Base-by-base conservation (phyloP, 257 asterid genomes). In the Echium plantagineum region DNA sequence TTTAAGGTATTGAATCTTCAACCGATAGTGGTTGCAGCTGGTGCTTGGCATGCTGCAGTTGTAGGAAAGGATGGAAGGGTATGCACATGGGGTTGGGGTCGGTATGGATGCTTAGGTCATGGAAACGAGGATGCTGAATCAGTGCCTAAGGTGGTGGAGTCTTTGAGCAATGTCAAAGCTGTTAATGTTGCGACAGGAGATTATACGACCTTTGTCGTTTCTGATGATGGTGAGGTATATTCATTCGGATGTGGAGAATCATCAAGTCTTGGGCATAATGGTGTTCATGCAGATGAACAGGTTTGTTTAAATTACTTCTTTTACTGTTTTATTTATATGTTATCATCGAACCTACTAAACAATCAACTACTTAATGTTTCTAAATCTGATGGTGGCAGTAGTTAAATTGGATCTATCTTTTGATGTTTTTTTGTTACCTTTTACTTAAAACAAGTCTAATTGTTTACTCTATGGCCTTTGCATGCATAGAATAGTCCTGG, bases 71-170 rank as follows among this genome's bases (percentile, higher is more conserved):
- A 94, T 52, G 99, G 99, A 52, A 71, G 97, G 59, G 99, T 94
- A 3, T 94, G 99, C 77, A 94, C 99, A 0, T 94, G 99, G 99
- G 99, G 99, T 9, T 94, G 99, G 99, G 99, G 99, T 1, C 91
- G 96, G 21, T 86, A 89, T 24, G 99, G 99, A 5, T 94, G 99
- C 80, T 82, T 94, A 78, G 99, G 99, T 49, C 99, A 94, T 51
- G 97, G 99, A 4, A 94, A 89, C 31, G 96, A 94, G 76, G 95
- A 89, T 26, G 89, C 95, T 66, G 96, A 94, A 67, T 80, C 91
- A 7, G 78, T 69, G 47, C 99, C 99, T 48, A 94, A 86, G 69
- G 99, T 94, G 18, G 97, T 94, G 16, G 94, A 86, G 74, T 85
- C 86, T 38, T 85, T 94, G 28, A 76, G 78, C 74, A 65, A 82